Evolutionary conservation across 2,329 filamentous ascomycete genomes (phyloP).

Genomic region (Phialocephala subalpina): DNA sequence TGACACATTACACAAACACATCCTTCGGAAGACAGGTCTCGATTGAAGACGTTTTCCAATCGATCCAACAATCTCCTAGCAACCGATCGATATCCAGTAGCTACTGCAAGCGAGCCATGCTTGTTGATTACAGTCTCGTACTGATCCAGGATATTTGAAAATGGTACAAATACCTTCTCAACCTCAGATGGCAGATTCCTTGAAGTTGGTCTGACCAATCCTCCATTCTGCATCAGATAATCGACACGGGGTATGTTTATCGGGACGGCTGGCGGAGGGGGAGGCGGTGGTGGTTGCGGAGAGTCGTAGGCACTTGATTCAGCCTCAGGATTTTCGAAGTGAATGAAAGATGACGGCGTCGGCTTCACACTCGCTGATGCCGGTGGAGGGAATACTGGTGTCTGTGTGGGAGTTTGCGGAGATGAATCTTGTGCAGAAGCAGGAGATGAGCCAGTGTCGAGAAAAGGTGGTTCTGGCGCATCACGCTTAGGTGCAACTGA

Average conservation of each 20-base stretch:
- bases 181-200: constrained; percentile 73
- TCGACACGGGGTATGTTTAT: constrained; percentile 84
- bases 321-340: constrained; percentile 46
- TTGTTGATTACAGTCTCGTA: constrained; percentile 83
- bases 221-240: constrained; percentile 90
- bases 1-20: constrained; percentile 86
- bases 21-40: constrained; percentile 87
- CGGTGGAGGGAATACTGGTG: constrained; percentile 53
- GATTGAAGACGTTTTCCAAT: constrained; percentile 91
- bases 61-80: constrained; percentile 88
- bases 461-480: constrained; percentile 45
- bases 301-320: constrained; percentile 41
- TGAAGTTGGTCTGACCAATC: constrained; percentile 74
- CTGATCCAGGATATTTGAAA: constrained; percentile 84
- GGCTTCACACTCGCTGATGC: constrained; percentile 38
- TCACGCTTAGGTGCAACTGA: constrained; percentile 48
- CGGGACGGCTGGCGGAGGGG: constrained; percentile 63
- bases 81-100: constrained; percentile 94
- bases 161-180: constrained; percentile 80
- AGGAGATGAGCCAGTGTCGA: constrained; percentile 50
- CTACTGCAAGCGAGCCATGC: constrained; percentile 90
- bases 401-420: constrained; percentile 66
- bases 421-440: constrained; percentile 62
- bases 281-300: constrained; percentile 73
- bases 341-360: constrained; percentile 43